Evolutionary conservation across 1,284 basidiomycete genomes (phyloP).

Genomic region (Agaricales sp.): DNA sequence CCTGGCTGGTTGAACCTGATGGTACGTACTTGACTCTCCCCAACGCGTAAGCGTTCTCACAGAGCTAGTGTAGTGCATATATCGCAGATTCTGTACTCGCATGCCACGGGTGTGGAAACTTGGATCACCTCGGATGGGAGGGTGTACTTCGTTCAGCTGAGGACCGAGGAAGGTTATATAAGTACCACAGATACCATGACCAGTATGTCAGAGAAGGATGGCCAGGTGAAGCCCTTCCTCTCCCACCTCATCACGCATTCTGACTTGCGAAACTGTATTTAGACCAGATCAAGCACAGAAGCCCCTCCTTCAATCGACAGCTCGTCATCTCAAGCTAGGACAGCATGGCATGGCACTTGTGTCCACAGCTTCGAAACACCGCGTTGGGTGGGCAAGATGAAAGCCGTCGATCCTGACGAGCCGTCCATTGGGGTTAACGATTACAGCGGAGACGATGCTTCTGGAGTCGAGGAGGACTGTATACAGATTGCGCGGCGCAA

Average conservation of each 20-base stretch:
- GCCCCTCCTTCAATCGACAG: conserved; percentile 2
- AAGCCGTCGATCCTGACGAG: conserved; percentile 34
- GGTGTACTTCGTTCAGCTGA: conserved; percentile 63
- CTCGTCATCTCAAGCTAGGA: conserved; percentile 14
- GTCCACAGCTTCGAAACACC: conserved; percentile 60
- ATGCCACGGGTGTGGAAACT: conserved; percentile 52
- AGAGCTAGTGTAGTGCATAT: conserved; percentile 39
- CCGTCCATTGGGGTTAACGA: neutral
- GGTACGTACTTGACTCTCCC: conserved; percentile 30
- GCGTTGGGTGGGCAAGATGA: conserved; percentile 66
- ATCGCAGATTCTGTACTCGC: conserved; percentile 44
- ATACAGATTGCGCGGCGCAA: conserved; percentile 15
- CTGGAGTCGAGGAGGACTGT: neutral
- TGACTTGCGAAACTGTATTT: no score
- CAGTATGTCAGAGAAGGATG: conserved; percentile 1
- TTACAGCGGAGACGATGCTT: neutral
- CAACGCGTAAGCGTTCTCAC: conserved; percentile 1
- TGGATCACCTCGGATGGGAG: conserved; percentile 79
- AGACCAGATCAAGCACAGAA: neutral
- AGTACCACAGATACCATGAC: conserved; percentile 12
- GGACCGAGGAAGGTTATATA: neutral
- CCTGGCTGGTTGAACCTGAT: conserved; percentile 63
- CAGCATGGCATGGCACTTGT: conserved; percentile 56
- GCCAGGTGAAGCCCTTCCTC: neutral
- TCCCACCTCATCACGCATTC: neutral